Conservation (phyloP, 768 basidiomycete species). For the Hebeloma cylindrosporum region DNA sequence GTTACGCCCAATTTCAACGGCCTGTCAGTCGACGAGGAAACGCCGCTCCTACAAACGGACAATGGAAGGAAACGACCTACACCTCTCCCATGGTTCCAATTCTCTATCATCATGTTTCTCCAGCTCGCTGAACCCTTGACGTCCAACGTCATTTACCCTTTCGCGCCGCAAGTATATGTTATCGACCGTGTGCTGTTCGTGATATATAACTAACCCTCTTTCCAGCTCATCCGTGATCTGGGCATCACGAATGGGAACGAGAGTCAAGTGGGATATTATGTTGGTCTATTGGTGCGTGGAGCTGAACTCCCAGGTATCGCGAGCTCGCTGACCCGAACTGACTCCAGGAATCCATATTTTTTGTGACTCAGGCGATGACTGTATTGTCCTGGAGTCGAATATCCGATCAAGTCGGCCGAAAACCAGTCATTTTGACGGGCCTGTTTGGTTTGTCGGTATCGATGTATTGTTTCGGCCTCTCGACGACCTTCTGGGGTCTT, state of each 20-base stretch:
- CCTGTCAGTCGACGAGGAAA: constrained; percentile 54
- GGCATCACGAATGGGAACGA: constrained; percentile 72
- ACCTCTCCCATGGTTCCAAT: constrained; percentile 73
- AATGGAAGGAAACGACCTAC: constrained; percentile 39
- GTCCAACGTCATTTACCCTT: constrained; percentile 73
- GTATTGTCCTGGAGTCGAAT: constrained; percentile 72
- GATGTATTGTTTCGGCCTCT: constrained; percentile 74
- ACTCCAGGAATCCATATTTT: constrained; percentile 81
- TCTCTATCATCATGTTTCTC: constrained; percentile 65
- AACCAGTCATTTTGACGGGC: constrained; percentile 67
- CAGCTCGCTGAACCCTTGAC: constrained; percentile 79
- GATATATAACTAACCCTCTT: background rate
- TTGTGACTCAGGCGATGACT: constrained; percentile 66
- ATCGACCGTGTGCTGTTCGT: background rate
- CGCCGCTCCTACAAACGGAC: constrained; percentile 50
- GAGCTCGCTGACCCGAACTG: background rate
- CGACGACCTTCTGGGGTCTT: constrained; percentile 62
- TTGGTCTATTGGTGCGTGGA: constrained; percentile 60
- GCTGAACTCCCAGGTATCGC: background rate
- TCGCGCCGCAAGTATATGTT: constrained; percentile 62
- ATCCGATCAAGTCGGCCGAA: constrained; percentile 71
- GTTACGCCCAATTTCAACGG: constrained; percentile 8
- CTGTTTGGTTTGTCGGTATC: constrained; percentile 61
- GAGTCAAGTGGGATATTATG: constrained; percentile 73
- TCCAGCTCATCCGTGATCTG: constrained; percentile 61